These are phyloP conservation scores for Aspergillus asperescens DNA, from an alignment of 495 filamentous ascomycete genomes.

Conservation along the genomic window DNA sequence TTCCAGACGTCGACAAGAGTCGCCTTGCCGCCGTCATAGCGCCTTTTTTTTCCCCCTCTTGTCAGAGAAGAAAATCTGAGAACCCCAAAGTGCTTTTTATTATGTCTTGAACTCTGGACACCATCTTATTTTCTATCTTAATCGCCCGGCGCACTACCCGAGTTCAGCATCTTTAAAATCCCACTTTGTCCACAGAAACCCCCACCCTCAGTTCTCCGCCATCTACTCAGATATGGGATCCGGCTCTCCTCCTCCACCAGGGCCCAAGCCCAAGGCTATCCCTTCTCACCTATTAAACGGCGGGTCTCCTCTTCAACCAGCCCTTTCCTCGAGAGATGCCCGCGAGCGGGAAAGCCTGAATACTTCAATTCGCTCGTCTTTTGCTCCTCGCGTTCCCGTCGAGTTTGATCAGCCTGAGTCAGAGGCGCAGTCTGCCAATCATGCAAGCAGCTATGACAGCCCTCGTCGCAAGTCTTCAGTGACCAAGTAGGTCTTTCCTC, in stretches of 20 bases:
- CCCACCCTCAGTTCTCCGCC: slow-evolving; percentile 3
- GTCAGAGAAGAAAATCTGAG: background rate
- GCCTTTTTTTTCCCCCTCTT: slow-evolving; percentile 1
- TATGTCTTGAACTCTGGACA: background rate
- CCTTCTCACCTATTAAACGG: slow-evolving; percentile 48
- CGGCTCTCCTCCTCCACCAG: slow-evolving; percentile 33
- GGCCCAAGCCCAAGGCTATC: slow-evolving; percentile 40
- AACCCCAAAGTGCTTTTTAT: background rate
- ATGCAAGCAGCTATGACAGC: slow-evolving; percentile 16
- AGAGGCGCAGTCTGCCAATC: slow-evolving; percentile 16
- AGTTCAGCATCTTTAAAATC: background rate
- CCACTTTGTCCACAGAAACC: background rate
- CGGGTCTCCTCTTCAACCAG: slow-evolving; percentile 36
- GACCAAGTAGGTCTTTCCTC: slow-evolving; percentile 26
- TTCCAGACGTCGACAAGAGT: slow-evolving; percentile 5
- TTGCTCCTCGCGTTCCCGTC: slow-evolving; percentile 37
- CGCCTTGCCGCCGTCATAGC: slow-evolving; percentile 1
- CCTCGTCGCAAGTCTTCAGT: slow-evolving; percentile 19
- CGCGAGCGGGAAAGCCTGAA: slow-evolving; percentile 49
- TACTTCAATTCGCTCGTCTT: slow-evolving; percentile 49
- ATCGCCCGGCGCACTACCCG: background rate
- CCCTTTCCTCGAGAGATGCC: slow-evolving; percentile 34
- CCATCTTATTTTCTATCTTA: background rate
- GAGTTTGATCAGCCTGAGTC: slow-evolving; percentile 33
- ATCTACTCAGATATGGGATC: slow-evolving; percentile 31